Percentiles rank a stretch among this genome's conserved stretches.
Conservation (phyloP, 495 filamentous ascomycete species). For the Amniculicola lignicola region DNA sequence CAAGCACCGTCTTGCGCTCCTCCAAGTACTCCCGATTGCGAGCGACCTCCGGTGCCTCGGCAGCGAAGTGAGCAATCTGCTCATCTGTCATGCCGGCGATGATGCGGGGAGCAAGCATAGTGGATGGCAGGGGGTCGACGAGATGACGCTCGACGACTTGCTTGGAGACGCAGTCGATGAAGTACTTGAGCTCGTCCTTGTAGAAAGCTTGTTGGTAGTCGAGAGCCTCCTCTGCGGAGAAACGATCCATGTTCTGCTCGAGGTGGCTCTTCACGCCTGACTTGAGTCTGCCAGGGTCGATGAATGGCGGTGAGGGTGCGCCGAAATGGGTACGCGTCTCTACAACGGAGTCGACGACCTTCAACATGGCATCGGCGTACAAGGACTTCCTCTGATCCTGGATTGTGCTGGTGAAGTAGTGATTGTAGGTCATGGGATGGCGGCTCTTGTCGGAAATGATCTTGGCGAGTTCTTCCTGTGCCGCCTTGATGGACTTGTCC, state of each 20-base stretch:
- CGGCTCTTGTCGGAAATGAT: constrained; percentile 26
- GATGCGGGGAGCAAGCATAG: constrained; percentile 34
- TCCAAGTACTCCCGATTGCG: constrained; percentile 27
- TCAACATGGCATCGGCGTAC: no score
- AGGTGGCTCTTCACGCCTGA: not conserved
- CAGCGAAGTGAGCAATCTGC: constrained; percentile 33
- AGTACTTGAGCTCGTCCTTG: constrained; percentile 39
- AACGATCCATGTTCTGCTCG: constrained; percentile 34
- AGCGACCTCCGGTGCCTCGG: constrained; percentile 31
- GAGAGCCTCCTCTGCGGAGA: constrained; percentile 30
- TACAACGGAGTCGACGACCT: no score
- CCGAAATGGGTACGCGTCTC: no score
- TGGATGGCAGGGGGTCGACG: constrained; percentile 24
- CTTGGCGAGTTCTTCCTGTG: constrained; percentile 26
- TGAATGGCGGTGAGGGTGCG: not conserved
- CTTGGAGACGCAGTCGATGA: constrained; percentile 35
- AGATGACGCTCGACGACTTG: constrained; percentile 43
- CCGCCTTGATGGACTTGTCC: not conserved
- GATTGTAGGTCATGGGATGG: constrained; percentile 37
- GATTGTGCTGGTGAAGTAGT: constrained; percentile 32
- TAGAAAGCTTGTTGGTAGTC: constrained; percentile 30
- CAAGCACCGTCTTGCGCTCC: constrained; percentile 24
- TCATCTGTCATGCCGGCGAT: constrained; percentile 34
- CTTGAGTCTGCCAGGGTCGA: constrained; percentile 3
- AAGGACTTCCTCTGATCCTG: constrained; percentile 30